These are phyloP conservation scores for Parastagonospora nodorum DNA, from an alignment of 2,329 filamentous ascomycete species.

Conservation along the genomic window DNA sequence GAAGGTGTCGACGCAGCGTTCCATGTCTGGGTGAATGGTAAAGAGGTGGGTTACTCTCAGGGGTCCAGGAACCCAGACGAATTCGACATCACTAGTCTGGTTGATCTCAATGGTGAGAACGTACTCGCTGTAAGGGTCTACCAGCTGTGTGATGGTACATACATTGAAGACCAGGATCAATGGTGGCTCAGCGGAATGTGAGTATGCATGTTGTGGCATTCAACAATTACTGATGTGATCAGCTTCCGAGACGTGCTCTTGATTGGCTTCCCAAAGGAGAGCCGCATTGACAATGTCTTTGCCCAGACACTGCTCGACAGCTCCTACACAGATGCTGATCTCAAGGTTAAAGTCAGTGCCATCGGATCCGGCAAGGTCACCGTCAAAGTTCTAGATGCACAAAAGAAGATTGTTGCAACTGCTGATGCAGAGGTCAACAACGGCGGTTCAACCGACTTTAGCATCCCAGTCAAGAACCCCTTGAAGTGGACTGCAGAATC, in stretches of 20 bases:
- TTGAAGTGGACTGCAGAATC: slow-evolving; percentile 72
- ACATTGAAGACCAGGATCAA: slow-evolving; percentile 72
- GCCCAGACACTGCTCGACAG: slow-evolving; percentile 60
- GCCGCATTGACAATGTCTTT: slow-evolving; percentile 63
- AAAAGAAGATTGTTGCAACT: slow-evolving; percentile 28
- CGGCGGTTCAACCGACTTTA: slow-evolving; percentile 25
- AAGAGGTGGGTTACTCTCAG: slow-evolving; percentile 69
- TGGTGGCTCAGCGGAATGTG: slow-evolving; percentile 67
- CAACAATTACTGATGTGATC: slow-evolving; percentile 32
- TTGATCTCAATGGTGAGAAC: slow-evolving; percentile 57
- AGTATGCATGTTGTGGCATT: slow-evolving; percentile 4
- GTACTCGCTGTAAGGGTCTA: slow-evolving; percentile 69
- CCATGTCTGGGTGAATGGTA: slow-evolving; percentile 70
- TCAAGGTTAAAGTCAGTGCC: slow-evolving; percentile 54
- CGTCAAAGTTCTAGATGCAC: slow-evolving; percentile 53
- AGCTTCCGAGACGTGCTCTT: slow-evolving; percentile 72
- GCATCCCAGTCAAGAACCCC: slow-evolving; percentile 57
- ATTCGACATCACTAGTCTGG: slow-evolving; percentile 65
- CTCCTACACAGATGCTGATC: slow-evolving; percentile 56
- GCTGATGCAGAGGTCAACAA: slow-evolving; percentile 18
- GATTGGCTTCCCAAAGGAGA: slow-evolving; percentile 58
- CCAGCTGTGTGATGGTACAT: slow-evolving; percentile 71
- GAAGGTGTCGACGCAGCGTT: slow-evolving; percentile 75
- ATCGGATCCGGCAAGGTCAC: slow-evolving; percentile 50
- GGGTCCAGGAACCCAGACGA: slow-evolving; percentile 71